A percentile compares a stretch with the other conserved stretches of the same genome.
Evolutionary conservation across 2,329 filamentous ascomycete species (phyloP).

Genomic region (Rhynchosporium secalis): DNA sequence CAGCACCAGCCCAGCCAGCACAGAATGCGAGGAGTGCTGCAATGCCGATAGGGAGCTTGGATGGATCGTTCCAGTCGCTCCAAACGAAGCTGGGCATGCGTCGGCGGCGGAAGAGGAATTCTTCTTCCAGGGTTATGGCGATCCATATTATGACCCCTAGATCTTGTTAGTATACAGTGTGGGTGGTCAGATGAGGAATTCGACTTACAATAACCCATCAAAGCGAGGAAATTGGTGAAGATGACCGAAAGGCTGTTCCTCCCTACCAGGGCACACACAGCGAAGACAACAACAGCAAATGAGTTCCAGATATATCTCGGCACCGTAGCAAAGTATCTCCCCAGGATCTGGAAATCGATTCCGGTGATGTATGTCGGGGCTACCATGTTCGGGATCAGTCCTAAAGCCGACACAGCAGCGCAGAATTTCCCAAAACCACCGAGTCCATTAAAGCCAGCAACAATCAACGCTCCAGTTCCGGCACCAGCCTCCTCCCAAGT

Average conservation of each 20-base stretch:
- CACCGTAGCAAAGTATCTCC: slow-evolving; percentile 55
- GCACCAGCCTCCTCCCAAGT: slow-evolving; percentile 59
- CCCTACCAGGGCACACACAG: slow-evolving; percentile 64
- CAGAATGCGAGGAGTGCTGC: slow-evolving; percentile 62
- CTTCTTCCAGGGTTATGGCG: slow-evolving; percentile 61
- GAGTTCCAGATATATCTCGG: slow-evolving; percentile 67
- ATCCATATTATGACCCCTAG: slow-evolving; percentile 61
- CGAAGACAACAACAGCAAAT: slow-evolving; percentile 60
- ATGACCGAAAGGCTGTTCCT: slow-evolving; percentile 60
- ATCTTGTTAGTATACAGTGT: no score
- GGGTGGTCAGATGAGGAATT: no score
- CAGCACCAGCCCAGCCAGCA: slow-evolving; percentile 63
- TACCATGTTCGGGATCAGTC: slow-evolving; percentile 65
- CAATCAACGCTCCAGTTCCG: slow-evolving; percentile 64
- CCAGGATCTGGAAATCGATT: slow-evolving; percentile 68
- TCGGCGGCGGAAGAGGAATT: slow-evolving; percentile 57
- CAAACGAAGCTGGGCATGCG: slow-evolving; percentile 53
- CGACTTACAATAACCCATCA: slow-evolving; percentile 66
- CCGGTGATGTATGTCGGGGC: slow-evolving; percentile 64
- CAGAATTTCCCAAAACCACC: slow-evolving; percentile 67
- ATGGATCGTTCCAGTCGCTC: slow-evolving; percentile 59
- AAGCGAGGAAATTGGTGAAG: slow-evolving; percentile 67
- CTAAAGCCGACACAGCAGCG: slow-evolving; percentile 62
- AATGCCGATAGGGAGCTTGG: slow-evolving; percentile 60
- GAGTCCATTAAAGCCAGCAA: slow-evolving; percentile 59